Percentiles rank a stretch among this genome's conserved stretches.
Conservation (phyloP, 176 grass and related monocot species). For the Carex kokanica region DNA sequence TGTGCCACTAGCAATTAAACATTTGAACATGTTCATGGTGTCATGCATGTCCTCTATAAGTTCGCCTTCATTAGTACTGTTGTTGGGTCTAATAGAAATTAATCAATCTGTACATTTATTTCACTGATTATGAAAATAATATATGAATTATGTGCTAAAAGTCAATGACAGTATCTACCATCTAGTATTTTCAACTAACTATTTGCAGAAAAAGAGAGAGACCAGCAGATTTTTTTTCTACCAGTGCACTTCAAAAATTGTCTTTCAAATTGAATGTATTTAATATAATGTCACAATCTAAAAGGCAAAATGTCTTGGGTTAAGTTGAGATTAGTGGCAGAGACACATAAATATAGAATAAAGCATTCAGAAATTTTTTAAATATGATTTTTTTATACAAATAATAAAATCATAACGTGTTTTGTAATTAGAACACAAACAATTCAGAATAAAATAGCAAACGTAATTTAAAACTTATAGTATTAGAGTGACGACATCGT, state of each 20-base stretch:
- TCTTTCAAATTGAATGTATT: background rate
- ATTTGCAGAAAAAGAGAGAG: slow-evolving; percentile 12
- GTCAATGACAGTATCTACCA: slow-evolving; percentile 11
- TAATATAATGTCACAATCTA: background rate
- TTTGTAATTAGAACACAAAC: too few species aligned
- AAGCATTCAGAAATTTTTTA: too few species aligned
- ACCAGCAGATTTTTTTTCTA: background rate
- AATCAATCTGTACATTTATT: background rate
- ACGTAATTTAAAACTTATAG: too few species aligned
- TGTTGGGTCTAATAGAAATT: background rate
- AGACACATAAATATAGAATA: too few species aligned
- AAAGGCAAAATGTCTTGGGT: background rate
- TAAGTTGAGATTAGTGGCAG: background rate
- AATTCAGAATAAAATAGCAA: too few species aligned
- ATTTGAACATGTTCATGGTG: background rate
- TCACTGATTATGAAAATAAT: background rate
- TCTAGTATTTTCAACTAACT: background rate
- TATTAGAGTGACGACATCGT: too few species aligned
- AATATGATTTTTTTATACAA: too few species aligned
- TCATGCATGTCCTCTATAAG: background rate
- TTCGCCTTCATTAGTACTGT: background rate
- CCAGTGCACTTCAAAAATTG: slow-evolving; percentile 6
- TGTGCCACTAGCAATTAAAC: background rate
- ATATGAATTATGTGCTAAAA: background rate
- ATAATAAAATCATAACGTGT: too few species aligned